These are phyloP conservation scores for Coemansia sp. DNA, from an alignment of 192 early-diverging fungal species.

Conservation along the genomic window DNA sequence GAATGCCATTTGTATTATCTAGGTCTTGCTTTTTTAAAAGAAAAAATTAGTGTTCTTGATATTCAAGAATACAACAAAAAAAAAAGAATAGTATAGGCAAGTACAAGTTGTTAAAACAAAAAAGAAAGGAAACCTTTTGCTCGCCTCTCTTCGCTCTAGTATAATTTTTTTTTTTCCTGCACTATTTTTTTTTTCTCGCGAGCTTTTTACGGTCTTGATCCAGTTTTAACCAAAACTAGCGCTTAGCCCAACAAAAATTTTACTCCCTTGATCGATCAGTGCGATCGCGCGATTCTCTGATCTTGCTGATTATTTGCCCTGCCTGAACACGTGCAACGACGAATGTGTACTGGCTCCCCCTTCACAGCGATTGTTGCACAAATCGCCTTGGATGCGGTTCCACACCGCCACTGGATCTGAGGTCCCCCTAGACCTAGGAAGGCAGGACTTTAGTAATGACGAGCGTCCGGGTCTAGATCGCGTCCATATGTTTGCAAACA, in stretches of 20 bases:
- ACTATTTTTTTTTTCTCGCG: constrained; percentile 9
- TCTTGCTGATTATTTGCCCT: too few species aligned
- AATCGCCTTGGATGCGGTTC: neutral
- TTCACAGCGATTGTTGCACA: neutral
- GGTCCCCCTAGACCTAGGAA: neutral
- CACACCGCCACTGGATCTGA: neutral
- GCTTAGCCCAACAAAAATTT: constrained; percentile 5
- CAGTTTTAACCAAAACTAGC: neutral
- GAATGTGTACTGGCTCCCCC: neutral
- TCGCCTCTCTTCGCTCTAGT: neutral
- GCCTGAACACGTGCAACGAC: neutral
- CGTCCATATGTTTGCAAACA: neutral
- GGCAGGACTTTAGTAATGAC: neutral
- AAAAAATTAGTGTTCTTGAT: neutral
- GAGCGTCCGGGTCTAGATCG: neutral
- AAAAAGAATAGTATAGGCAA: constrained; percentile 1
- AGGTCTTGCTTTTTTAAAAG: constrained; percentile 12
- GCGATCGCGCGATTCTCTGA: neutral
- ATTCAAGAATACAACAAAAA: neutral
- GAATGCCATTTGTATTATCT: constrained; percentile 50
- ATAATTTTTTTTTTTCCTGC: constrained; percentile 8
- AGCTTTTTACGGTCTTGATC: neutral
- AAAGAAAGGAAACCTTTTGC: neutral
- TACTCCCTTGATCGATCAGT: neutral
- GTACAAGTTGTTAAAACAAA: neutral